A percentile compares a stretch with the other conserved stretches of the same genome.
Evolutionary conservation across 2,329 filamentous ascomycete genomes (phyloP).

Genomic region (Chaetomiaceae sp.): DNA sequence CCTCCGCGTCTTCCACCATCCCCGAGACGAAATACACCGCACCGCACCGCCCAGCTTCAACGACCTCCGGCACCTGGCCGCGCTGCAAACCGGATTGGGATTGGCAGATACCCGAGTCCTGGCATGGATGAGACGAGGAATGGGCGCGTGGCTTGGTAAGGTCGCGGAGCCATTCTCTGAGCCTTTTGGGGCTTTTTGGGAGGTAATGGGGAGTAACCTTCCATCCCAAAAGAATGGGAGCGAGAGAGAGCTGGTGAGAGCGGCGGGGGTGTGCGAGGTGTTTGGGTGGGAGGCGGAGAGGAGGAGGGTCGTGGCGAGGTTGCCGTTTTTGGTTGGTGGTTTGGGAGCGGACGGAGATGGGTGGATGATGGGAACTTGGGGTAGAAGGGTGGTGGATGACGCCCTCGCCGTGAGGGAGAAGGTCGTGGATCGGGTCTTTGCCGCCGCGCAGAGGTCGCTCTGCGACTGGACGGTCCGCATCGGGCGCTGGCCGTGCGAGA

Average conservation of each 20-base stretch:
- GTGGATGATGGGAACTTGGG: neutral
- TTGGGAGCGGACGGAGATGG: neutral
- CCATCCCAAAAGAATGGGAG: too few relatives aligned
- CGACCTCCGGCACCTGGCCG: too few relatives aligned
- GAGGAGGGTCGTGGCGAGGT: slow-evolving; percentile 1
- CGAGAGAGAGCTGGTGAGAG: slow-evolving; percentile 7
- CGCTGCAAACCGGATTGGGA: too few relatives aligned
- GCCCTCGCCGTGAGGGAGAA: neutral
- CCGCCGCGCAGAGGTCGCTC: neutral
- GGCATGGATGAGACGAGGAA: too few relatives aligned
- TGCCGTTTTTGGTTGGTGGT: neutral
- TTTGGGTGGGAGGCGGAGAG: slow-evolving; percentile 9
- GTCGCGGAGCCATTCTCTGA: too few relatives aligned
- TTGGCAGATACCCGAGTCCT: too few relatives aligned
- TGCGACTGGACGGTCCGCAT: slow-evolving; percentile 6
- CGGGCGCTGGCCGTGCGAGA: slow-evolving; percentile 3
- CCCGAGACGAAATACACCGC: too few relatives aligned
- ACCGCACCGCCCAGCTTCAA: too few relatives aligned
- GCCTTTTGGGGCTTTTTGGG: neutral
- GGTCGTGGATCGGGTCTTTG: neutral
- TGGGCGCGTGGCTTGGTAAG: too few relatives aligned
- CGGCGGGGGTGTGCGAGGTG: slow-evolving; percentile 1
- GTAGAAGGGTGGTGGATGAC: neutral
- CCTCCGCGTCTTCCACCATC: neutral
- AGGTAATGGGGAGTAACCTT: neutral